Evolutionary conservation across 2,329 filamentous ascomycete species (phyloP), one percentile per base, ranked within the genome.

Genomic region (Fonsecaea pugnacius): DNA sequence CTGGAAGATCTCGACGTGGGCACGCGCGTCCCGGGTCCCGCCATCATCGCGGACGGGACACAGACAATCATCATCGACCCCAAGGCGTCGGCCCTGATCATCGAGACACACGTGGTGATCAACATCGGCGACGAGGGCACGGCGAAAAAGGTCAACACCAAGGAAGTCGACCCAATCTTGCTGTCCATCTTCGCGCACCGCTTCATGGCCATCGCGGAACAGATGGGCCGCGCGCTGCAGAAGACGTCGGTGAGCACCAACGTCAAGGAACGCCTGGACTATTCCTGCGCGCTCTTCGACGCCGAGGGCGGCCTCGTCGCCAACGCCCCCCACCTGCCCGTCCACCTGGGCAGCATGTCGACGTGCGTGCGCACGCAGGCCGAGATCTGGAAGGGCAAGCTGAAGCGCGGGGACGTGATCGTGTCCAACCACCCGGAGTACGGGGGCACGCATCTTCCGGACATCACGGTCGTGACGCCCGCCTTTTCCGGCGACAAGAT

Each of bases 41-140:
- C 92, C 0, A 91, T 96, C 77, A 84, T 96, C 63, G 91, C 91
- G 1, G 93, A 80, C 65, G 76, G 77, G n/a, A 79, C 72, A 9
- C 94, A 97, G 77, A 98, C 94, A 0, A 95, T 98, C 67, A 91
- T 97, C 0, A 88, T 97, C 2, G 91, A 91, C 0, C 94, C 93
- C 0, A 85, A 85, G 33, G 86, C 92, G 2, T 86, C 87, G 24
- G 94, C 93, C 0, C 78, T 92, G 27, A 83, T 96, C 35, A 87
- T 96, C 18, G 84, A 91, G 67, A 96, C 92, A 0, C 94, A 96
- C 72, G 91, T 97, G 7, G 84, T 97, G 6, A 93, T 97, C 73
- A 92, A 96, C 69, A 85, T 95, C 46, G 86, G 88, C 60, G 87
- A 87, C 53, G 78, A 79, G 69, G 79, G 69, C 18, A 58, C 67